A percentile compares a stretch with the other conserved stretches of the same genome.
Evolutionary conservation across 345 rosid genomes (phyloP).

Genomic region (Sisymbrium irio): DNA sequence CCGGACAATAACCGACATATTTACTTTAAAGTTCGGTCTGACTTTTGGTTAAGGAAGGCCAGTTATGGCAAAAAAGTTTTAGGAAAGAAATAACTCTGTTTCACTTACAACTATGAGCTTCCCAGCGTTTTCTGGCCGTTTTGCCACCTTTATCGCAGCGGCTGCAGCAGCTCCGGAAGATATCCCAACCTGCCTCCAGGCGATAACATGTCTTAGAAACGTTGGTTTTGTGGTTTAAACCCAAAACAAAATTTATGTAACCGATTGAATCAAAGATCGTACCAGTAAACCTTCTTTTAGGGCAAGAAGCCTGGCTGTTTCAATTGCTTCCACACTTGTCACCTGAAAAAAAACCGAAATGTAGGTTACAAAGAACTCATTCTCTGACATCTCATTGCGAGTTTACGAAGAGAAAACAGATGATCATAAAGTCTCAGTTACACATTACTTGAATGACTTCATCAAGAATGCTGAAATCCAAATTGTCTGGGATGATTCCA

Average conservation of each 20-base stretch:
- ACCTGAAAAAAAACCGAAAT: conserved; percentile 30
- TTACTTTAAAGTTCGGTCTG: neutral
- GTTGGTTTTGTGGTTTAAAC: neutral
- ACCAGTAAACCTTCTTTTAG: conserved; percentile 64
- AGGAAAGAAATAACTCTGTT: neutral
- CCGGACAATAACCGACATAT: neutral
- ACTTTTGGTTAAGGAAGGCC: neutral
- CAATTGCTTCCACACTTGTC: conserved; percentile 49
- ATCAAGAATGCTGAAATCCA: conserved; percentile 43
- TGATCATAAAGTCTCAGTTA: neutral
- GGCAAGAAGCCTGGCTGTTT: conserved; percentile 53
- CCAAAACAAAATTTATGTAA: conserved; percentile 8
- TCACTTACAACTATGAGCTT: conserved; percentile 65
- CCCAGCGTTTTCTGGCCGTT: conserved; percentile 63
- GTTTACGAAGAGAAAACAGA: neutral
- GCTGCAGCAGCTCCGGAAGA: conserved; percentile 75
- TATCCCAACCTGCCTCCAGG: conserved; percentile 58
- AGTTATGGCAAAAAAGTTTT: neutral
- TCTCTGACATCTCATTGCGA: neutral
- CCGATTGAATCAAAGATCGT: conserved; percentile 7
- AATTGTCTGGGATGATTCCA: conserved; percentile 37
- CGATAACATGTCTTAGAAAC: neutral
- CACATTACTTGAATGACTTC: conserved; percentile 42
- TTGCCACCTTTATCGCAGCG: conserved; percentile 59
- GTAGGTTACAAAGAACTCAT: neutral